phyloP scores from a whole-genome alignment of 2,329 filamentous ascomycete species.

The Phialophora verrucosa region DNA sequence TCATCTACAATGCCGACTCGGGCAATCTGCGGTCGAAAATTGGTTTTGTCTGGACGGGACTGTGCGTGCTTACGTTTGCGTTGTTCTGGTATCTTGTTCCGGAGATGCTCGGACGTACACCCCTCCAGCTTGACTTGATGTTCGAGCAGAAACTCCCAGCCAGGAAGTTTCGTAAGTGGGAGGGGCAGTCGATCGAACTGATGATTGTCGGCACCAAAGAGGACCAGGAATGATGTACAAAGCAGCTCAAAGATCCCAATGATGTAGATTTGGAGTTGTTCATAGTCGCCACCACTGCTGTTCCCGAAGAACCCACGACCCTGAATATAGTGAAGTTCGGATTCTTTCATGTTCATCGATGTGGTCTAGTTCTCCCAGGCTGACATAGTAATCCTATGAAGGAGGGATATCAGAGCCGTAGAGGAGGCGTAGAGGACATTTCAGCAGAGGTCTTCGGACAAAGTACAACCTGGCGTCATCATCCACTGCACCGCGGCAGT shows the following conservation, averaged over 20 bases:
- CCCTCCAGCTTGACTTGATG: conserved; percentile 7
- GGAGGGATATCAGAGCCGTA: no score
- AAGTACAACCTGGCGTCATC: no score
- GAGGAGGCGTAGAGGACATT: no score
- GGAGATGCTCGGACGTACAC: conserved; percentile 1
- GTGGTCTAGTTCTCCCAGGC: no score
- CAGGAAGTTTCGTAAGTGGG: not conserved
- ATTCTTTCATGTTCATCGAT: not conserved
- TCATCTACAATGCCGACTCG: conserved; percentile 58
- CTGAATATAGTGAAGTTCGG: not conserved
- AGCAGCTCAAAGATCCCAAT: not conserved
- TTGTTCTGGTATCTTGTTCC: not conserved
- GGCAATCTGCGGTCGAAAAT: conserved; percentile 51
- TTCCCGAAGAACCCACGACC: no score
- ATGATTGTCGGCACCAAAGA: not conserved
- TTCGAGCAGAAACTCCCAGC: conserved; percentile 7
- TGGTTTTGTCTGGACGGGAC: conserved; percentile 46
- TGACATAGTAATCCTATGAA: no score
- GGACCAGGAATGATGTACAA: not conserved
- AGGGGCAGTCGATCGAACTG: not conserved
- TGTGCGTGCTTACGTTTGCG: not conserved
- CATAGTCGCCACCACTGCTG: no score
- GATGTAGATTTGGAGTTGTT: not conserved
- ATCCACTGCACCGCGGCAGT: no score
- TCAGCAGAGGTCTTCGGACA: no score